phyloP scores from a whole-genome alignment of 306 rosid species.

The Purshia tridentata region DNA sequence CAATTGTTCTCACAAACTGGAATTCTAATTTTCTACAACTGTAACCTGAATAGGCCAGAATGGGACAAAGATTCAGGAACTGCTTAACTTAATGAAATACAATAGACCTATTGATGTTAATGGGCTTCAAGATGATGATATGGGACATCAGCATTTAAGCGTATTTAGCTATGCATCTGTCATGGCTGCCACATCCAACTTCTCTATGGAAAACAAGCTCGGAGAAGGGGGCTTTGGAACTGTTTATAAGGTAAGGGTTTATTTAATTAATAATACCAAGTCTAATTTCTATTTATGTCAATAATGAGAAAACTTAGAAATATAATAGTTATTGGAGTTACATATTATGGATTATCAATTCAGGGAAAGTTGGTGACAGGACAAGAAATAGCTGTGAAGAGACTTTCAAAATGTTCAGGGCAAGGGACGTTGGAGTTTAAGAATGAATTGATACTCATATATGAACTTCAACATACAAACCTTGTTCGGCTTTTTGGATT shows the following conservation, averaged over 20 bases:
- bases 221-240: conserved; percentile 19
- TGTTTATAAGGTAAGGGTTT: conserved; percentile 5
- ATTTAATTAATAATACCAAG: background rate
- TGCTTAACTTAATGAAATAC: background rate
- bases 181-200: conserved; percentile 4
- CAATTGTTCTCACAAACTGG: background rate
- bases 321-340: too few relatives aligned
- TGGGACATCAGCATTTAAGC: conserved; percentile 4
- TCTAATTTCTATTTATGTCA: too few relatives aligned
- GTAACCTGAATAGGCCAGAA: background rate
- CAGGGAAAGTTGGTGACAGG: conserved; percentile 2
- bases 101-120: background rate
- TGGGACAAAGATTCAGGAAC: background rate
- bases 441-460: conserved; percentile 6
- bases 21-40: background rate
- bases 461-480: conserved; percentile 14
- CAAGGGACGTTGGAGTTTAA: conserved; percentile 7
- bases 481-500: conserved; percentile 13
- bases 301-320: too few relatives aligned
- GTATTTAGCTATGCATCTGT: conserved; percentile 11
- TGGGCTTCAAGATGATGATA: background rate
- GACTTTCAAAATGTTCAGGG: background rate
- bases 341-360: background rate
- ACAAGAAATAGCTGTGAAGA: conserved; percentile 10
- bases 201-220: background rate